These are phyloP conservation scores for Ceratocystis ficicola DNA, from an alignment of 2,329 filamentous ascomycete genomes.

Conservation along the genomic window DNA sequence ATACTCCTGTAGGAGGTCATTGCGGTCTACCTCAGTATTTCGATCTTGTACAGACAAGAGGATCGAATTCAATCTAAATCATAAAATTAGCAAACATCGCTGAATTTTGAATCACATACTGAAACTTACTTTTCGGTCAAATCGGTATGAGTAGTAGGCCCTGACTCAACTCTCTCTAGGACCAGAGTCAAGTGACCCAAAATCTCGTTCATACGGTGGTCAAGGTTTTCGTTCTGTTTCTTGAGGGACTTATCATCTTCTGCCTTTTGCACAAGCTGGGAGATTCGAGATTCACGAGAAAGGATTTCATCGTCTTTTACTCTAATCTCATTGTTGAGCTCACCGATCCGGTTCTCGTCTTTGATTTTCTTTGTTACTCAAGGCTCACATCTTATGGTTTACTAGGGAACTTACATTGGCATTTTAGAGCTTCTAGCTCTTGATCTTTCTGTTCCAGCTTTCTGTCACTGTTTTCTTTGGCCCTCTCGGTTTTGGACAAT, in stretches of 20 bases:
- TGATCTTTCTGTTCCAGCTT: neutral
- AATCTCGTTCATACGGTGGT: conserved; percentile 1
- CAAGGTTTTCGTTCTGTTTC: conserved; percentile 4
- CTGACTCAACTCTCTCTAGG: neutral
- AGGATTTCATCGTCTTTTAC: conserved; percentile 9
- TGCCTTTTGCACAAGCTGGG: conserved; percentile 16
- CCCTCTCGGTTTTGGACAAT: neutral
- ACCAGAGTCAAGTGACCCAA: neutral
- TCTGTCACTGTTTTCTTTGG: neutral
- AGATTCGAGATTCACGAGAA: neutral
- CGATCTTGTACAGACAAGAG: conserved; percentile 12
- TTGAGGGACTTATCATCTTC: neutral
- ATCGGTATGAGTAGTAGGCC: neutral
- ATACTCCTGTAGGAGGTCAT: conserved; percentile 9
- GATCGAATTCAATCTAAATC: conserved; percentile 13
- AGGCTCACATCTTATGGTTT: no score
- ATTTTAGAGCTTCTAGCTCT: neutral
- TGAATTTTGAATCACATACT: no score
- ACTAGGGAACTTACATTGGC: conserved; percentile 9
- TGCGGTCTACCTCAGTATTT: neutral
- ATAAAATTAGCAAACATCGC: neutral
- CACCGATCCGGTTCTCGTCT: conserved; percentile 10
- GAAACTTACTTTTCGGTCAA: conserved; percentile 4
- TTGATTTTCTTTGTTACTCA: neutral
- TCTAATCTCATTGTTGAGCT: conserved; percentile 10